phyloP scores from a whole-genome alignment of 2,329 filamentous ascomycete species.

The Colletotrichum eleusines region DNA sequence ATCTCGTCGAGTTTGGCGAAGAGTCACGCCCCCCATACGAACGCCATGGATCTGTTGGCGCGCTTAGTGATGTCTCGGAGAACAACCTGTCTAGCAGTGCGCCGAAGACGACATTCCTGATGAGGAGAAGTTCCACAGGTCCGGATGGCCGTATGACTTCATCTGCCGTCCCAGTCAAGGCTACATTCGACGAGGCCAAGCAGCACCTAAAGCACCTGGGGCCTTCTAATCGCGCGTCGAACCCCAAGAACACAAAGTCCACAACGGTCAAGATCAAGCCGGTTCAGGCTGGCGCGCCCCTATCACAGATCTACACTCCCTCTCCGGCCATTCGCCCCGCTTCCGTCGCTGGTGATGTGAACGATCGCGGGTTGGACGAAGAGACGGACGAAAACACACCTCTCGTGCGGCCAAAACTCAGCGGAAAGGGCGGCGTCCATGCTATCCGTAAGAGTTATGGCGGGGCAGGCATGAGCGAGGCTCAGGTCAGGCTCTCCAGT shows the following conservation, averaged over 20 bases:
- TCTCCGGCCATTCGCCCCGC: constrained; percentile 43
- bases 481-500: constrained; percentile 39
- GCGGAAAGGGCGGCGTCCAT: constrained; percentile 45
- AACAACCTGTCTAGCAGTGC: constrained; percentile 59
- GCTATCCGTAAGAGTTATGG: constrained; percentile 42
- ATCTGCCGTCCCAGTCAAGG: constrained; percentile 66
- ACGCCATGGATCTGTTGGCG: constrained; percentile 52
- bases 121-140: constrained; percentile 68
- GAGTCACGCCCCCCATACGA: constrained; percentile 46
- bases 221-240: constrained; percentile 74
- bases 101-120: constrained; percentile 69
- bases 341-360: constrained; percentile 42
- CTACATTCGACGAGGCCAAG: constrained; percentile 72
- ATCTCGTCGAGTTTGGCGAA: constrained; percentile 58
- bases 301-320: constrained; percentile 36
- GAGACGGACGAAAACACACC: constrained; percentile 40
- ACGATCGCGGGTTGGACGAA: constrained; percentile 26
- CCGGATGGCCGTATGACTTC: constrained; percentile 64
- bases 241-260: constrained; percentile 71
- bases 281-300: constrained; percentile 60
- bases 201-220: constrained; percentile 74
- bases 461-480: constrained; percentile 38
- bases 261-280: constrained; percentile 78
- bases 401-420: constrained; percentile 42
- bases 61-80: constrained; percentile 54